Conservation (phyloP, 495 filamentous ascomycete species). For the Cladorrhinum samala region DNA sequence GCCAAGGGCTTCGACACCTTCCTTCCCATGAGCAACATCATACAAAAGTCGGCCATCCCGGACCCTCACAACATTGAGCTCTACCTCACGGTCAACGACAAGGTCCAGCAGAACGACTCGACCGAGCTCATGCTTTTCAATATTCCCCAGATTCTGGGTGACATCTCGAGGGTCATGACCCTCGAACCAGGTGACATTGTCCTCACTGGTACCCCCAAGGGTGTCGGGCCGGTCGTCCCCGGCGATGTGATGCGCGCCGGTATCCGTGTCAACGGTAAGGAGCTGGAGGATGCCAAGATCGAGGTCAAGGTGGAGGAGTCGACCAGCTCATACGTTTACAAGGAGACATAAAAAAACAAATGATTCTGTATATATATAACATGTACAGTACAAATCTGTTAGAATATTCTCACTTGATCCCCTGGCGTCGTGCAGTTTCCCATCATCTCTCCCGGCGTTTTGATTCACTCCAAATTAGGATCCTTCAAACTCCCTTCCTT, state of each 20-base stretch:
- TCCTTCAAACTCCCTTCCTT: conserved; percentile 44
- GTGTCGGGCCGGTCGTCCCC: conserved; percentile 76
- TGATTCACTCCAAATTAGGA: conserved; percentile 43
- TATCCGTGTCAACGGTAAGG: conserved; percentile 72
- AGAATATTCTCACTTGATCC: too few species aligned
- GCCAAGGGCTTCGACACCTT: conserved; percentile 98
- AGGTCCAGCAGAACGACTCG: conserved; percentile 71
- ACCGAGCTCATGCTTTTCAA: conserved; percentile 88
- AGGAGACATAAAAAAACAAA: conserved; percentile 50
- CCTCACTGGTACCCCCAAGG: conserved; percentile 93
- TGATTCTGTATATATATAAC: background rate
- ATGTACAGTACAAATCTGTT: too few species aligned
- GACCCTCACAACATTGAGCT: conserved; percentile 86
- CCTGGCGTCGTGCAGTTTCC: too few species aligned
- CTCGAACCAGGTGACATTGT: conserved; percentile 88
- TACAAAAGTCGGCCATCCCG: conserved; percentile 68
- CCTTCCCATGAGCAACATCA: conserved; percentile 72
- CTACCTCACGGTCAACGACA: conserved; percentile 70
- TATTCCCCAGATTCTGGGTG: conserved; percentile 78
- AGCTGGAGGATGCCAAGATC: conserved; percentile 79
- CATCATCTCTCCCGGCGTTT: too few species aligned
- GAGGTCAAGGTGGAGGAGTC: conserved; percentile 75
- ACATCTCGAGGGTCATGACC: conserved; percentile 92
- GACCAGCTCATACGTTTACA: conserved; percentile 47
- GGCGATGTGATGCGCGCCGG: conserved; percentile 89